Conservation (phyloP, 768 basidiomycete genomes). For the Kwoniella sp. region DNA sequence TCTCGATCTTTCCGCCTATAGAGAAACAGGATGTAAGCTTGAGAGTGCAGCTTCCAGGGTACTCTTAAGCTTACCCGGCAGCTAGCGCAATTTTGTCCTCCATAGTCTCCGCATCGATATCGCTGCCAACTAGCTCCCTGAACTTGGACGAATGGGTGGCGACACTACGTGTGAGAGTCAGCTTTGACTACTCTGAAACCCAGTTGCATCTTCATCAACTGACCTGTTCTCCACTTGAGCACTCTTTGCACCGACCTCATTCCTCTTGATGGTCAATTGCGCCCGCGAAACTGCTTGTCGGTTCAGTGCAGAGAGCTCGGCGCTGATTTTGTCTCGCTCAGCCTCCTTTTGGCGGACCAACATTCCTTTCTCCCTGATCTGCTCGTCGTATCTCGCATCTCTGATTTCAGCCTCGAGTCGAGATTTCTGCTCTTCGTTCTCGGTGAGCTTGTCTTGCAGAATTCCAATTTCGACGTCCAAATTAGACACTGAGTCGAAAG, state of each 20-base stretch:
- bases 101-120: conserved; percentile 67
- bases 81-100: conserved; percentile 67
- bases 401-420: conserved; percentile 43
- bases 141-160: conserved; percentile 67
- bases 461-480: conserved; percentile 63
- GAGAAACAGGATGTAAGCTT: conserved; percentile 1
- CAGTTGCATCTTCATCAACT: conserved; percentile 37
- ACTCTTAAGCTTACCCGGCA: conserved; percentile 61
- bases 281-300: conserved; percentile 80
- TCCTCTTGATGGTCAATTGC: conserved; percentile 72
- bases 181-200: conserved; percentile 18
- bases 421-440: conserved; percentile 31
- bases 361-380: conserved; percentile 38
- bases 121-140: conserved; percentile 66
- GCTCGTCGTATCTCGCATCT: conserved; percentile 50
- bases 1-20: conserved; percentile 72
- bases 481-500: conserved; percentile 53
- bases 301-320: conserved; percentile 71
- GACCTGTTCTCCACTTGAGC: conserved; percentile 72
- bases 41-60: conserved; percentile 20
- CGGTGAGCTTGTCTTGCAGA: conserved; percentile 44
- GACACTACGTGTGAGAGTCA: conserved; percentile 61
- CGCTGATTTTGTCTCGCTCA: conserved; percentile 68
- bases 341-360: conserved; percentile 68
- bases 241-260: conserved; percentile 68